Evolutionary conservation across 1,139 yeast genomes (phyloP), one percentile per base, ranked within the genome.

Genomic region (Blastobotrys apis): DNA sequence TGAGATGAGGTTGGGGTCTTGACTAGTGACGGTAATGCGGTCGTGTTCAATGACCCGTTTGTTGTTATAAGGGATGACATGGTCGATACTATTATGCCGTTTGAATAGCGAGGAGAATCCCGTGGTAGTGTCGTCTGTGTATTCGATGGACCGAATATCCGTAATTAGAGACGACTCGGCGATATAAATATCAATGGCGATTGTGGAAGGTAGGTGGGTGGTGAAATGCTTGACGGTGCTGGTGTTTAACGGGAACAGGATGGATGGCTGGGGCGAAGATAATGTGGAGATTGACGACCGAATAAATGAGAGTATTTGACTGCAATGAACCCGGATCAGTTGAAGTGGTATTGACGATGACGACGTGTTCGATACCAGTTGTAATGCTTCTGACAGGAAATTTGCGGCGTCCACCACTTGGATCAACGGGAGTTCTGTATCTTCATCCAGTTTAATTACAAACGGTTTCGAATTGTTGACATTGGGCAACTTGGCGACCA

Each of bases 1-100:
- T 26, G 73, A 67, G 17, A 73, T 64, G 37, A 73, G 51, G 39
- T 65, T 64, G 5, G 77, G 77, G 47, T 74, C 78, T 48, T 72
- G 74, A 25, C 73, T 65, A 25, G 68, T 67, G 13, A 68, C 66
- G 5, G 65, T 55, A 4, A 69, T 51, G 41, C 67, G 66, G 41
- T 70, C 75, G 39, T 60, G 55, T 47, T 71, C 75, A 35, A 69
- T 59, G 3, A 72, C 73, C 3, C 68, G 68, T 33, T 55, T 56
- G 16, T 63, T 63, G 45, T 67, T 59, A 47, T 65, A 71, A 20
- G 48, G 47, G 17, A 52, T 38, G 1, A 48, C 39, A n/a, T 25
- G 9, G 72, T 65, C 39, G n/a, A n/a, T n/a, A 21, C 44, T 44
- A 4, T 16, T 13, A 6, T 37, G 41, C 34, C 42, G 25, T 33